Evolutionary conservation across 192 early-diverging fungal species (phyloP), one percentile per base, ranked within the genome.

Genomic region (Podila epigama): DNA sequence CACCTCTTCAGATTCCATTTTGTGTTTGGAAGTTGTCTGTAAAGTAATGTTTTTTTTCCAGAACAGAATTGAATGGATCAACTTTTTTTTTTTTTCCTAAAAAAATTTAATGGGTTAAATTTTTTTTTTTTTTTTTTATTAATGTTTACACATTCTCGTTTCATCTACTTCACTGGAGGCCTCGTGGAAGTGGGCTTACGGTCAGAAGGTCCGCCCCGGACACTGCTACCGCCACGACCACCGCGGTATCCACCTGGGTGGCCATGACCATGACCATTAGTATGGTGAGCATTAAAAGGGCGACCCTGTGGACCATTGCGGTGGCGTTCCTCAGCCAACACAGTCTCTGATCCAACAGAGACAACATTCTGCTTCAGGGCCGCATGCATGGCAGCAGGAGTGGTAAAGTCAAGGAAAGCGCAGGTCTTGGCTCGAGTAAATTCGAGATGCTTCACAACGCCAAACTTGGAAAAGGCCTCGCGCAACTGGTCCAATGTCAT

Each of bases 361-460:
- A 77, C 65, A 16, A 25, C 37, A 31, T 63, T 66, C 32, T 66
- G 65, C 42, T 56, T 68, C 40, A 77, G 29, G 2, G 73, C 73
- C 18, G 58, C 59, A 37, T 63, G 32, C 29, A 62, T 62, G 0
- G 73, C 60, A 0, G 68, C 73, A 0, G 66, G 39, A 7, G 73
- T 68, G 7, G 66, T 27, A 54, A 68, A 77, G 22, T 68, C 73
- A 31, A 68, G 34, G 55, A 77, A 77, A 7, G 73, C 73, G 29
- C 73, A 77, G 60, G 29, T 58, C 65, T 66, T 84, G 85, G 82
- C 89, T 89, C 34, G 81, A 48, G 22, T 71, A 41, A 40, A 70
- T 62, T 92, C 90, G 31, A 95, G 85, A 52, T 86, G 69, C 27
- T 66, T 75, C n/a, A 93, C 80, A 2, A 58, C 55, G 2, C 92